These are phyloP conservation scores for Backusella australiensis DNA, from an alignment of 192 early-diverging fungal species.

Conservation along the genomic window DNA sequence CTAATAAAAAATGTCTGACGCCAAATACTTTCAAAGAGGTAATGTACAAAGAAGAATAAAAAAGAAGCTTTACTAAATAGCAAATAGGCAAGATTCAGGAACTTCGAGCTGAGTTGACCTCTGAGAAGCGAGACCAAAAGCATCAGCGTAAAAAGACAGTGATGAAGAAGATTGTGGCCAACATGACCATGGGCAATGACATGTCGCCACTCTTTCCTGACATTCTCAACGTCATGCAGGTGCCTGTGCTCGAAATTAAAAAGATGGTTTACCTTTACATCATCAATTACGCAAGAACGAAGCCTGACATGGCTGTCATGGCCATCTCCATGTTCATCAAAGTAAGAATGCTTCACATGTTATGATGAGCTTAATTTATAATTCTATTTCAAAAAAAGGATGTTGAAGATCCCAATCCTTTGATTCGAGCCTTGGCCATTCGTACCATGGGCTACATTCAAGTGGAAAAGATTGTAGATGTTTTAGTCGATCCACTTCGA, in stretches of 20 bases:
- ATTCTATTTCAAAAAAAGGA: slow-evolving; percentile 53
- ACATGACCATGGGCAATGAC: slow-evolving; percentile 99
- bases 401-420: slow-evolving; percentile 87
- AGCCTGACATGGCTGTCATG: slow-evolving; percentile 91
- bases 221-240: slow-evolving; percentile 88
- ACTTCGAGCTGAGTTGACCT: slow-evolving; percentile 80
- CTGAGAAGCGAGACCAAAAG: slow-evolving; percentile 82
- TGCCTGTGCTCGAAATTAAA: slow-evolving; percentile 83
- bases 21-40: slow-evolving; percentile 61
- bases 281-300: slow-evolving; percentile 92
- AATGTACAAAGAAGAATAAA: neutral
- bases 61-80: neutral
- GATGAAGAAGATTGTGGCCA: slow-evolving; percentile 89
- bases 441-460: slow-evolving; percentile 97
- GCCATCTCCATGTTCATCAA: slow-evolving; percentile 87
- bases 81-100: slow-evolving; percentile 84
- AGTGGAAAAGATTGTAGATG: slow-evolving; percentile 86
- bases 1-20: slow-evolving; percentile 42
- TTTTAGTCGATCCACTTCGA: slow-evolving; percentile 82
- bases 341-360: slow-evolving; percentile 38
- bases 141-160: slow-evolving; percentile 68
- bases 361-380: too few species aligned
- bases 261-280: slow-evolving; percentile 96
- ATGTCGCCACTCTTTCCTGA: slow-evolving; percentile 93
- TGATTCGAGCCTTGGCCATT: slow-evolving; percentile 93